Base-by-base conservation (phyloP, 306 rosid genomes). In the Herpetospermum pedunculosum region DNA sequence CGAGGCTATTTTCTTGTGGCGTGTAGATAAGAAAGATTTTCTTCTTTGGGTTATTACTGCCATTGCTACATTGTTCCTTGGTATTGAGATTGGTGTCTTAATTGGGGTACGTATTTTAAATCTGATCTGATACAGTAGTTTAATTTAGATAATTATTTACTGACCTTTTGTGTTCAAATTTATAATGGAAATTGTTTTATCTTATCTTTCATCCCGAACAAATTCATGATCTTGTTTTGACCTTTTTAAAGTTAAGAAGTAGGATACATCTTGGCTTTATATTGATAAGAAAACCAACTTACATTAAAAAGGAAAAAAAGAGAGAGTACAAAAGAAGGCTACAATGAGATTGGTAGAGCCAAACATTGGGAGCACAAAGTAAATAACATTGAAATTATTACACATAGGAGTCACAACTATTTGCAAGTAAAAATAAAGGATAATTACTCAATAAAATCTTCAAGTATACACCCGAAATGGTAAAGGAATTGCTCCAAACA, bases 61-160 rank as follows among this genome's bases (percentile, higher is more conserved):
- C 82, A 84, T 77, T 62, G 73, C 91, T 53, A 94, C 99, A 12
- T 83, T 94, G 83, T 88, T 91, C 81, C 90, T 89, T 77, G 97
- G 99, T 37, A 94, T 94, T 77, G 99, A 94, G 90, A 89, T 94
- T 67, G 99, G 99, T 0, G 99, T 94, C 81, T 86, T 94, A 59
- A 68, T 87, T 65, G 99, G 99, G 95, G 99, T 94, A 84, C 83
- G 96, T 85, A 75, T 75, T 78, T 41, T 43, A 23, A 64, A 41
- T 58, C 49, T 41, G 73, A 43, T 26, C 21, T 43, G 19, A 37
- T 65, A 69, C 37, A 14, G 19, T 26, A 43, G 38, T 68, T 14
- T 43, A 43, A 40, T 68, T 43, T 23, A 41, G 12, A 41, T 14
- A 40, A 43, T 26, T 68, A 43, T 12, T 13, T 38, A 6, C 52